Conservation (phyloP, 2,329 filamentous ascomycete species). For the Truncatella angustata region DNA sequence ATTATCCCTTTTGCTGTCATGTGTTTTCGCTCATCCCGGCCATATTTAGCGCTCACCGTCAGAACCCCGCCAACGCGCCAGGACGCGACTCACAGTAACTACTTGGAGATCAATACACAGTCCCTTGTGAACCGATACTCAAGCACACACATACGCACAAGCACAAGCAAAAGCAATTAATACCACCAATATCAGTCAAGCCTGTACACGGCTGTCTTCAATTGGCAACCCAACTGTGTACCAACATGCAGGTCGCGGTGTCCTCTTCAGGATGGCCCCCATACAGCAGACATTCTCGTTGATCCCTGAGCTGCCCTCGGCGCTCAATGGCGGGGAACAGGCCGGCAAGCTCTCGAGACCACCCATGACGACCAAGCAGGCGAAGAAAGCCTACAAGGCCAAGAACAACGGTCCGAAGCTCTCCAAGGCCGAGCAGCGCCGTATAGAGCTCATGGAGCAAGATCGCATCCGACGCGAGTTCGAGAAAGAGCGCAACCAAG, state of each 20-base stretch:
- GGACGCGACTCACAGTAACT: not conserved
- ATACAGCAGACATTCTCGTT: slow-evolving; percentile 34
- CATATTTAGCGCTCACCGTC: not conserved
- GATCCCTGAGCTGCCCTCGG: slow-evolving; percentile 31
- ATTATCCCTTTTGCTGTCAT: not conserved
- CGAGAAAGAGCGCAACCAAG: slow-evolving; percentile 46
- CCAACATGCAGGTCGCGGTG: not conserved
- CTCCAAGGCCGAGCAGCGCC: slow-evolving; percentile 41
- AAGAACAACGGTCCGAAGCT: slow-evolving; percentile 53
- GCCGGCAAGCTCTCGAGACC: slow-evolving; percentile 22
- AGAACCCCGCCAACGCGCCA: not conserved
- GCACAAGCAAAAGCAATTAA: not conserved
- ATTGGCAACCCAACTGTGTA: not conserved
- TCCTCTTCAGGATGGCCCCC: slow-evolving; percentile 26
- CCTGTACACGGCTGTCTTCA: not conserved
- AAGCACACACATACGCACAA: no score
- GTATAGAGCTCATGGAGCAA: slow-evolving; percentile 44
- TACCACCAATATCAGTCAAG: not conserved
- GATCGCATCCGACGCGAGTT: slow-evolving; percentile 53
- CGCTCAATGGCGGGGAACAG: slow-evolving; percentile 18
- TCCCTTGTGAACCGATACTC: no score
- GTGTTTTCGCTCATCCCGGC: slow-evolving; percentile 2
- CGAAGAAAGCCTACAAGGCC: slow-evolving; percentile 50
- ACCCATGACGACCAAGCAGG: slow-evolving; percentile 51
- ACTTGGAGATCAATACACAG: not conserved